Percentiles rank a stretch among this genome's conserved stretches.
Conservation (phyloP, 2,329 filamentous ascomycete genomes). For the Pseudogymnoascus sp. region DNA sequence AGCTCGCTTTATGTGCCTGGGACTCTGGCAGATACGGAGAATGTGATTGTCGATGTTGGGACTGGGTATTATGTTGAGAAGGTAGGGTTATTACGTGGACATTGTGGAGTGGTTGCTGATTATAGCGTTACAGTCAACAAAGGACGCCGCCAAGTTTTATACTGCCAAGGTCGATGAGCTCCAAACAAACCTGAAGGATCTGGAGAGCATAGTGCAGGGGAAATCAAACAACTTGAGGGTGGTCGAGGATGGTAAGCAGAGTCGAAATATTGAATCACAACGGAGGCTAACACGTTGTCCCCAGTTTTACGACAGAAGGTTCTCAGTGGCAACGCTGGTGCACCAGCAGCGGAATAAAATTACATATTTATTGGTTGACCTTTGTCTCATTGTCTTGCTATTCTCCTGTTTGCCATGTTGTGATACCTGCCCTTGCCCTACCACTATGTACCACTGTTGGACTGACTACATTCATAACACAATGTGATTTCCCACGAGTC, state of each 20-base stretch:
- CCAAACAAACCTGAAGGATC: conserved; percentile 52
- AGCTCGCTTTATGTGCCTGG: conserved; percentile 92
- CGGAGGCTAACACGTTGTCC: conserved; percentile 17
- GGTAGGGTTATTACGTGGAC: conserved; percentile 34
- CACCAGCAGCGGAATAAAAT: conserved; percentile 24
- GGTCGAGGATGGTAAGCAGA: conserved; percentile 72
- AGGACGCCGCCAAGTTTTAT: conserved; percentile 59
- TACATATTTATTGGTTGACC: conserved; percentile 10
- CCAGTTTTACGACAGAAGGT: conserved; percentile 44
- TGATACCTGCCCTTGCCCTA: background rate
- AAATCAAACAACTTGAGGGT: conserved; percentile 81
- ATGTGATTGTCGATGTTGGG: conserved; percentile 83
- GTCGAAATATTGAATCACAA: conserved; percentile 6
- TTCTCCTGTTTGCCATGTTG: background rate
- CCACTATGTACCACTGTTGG: conserved; percentile 8
- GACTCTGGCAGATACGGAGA: conserved; percentile 61
- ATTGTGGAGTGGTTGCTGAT: background rate
- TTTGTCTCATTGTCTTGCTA: background rate
- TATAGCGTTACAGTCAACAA: conserved; percentile 34
- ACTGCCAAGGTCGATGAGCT: conserved; percentile 58
- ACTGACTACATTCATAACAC: conserved; percentile 8
- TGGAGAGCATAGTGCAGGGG: conserved; percentile 58
- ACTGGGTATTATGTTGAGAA: conserved; percentile 96
- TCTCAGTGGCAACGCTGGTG: conserved; percentile 33
- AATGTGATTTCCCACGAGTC: background rate